Base-by-base conservation (phyloP, 345 rosid species). In the Pistacia atlantica region DNA sequence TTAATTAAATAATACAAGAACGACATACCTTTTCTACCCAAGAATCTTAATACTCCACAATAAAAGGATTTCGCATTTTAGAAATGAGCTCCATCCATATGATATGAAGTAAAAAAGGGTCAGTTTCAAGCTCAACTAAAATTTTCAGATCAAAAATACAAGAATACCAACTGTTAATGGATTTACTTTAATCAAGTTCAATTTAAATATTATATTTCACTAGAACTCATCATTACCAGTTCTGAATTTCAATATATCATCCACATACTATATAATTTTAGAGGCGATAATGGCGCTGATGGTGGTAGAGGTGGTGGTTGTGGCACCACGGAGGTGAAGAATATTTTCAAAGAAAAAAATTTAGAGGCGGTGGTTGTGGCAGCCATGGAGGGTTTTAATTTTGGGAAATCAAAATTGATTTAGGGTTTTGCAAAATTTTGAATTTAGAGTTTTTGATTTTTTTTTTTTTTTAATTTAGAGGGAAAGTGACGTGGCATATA, bases 21-120 rank as follows among this genome's bases (percentile, higher is more conserved):
- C 54, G 71, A 51, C 77, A 5, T 92, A 94, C 99, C 99, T 90
- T 97, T 82, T 97, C 99, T 5, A 97, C 97, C 99, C 99, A 97
- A 59, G 99, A 97, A 80, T 97, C 98, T 83, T 92, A 94, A 84
- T 97, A 97, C 80, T 97, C 97, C 74, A 97, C 98, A 74, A 97
- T 92, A 81, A 94, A 97, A 13, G 97, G 98, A 75, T 94, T 97
- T 70, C 84, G 80, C 31, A 97, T 89, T 83, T 85, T 91, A 33
- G 97, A 90, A 84, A 97, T 94, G 74, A 97, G 97, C 80, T 94
- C 98, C 97, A 91, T 97, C 99, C 94, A 22, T 22, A 22, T 22
- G 25, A 86, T 90, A 85, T 71, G 66, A 82, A 80, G 55, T 60
- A 68, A 64, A 33, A 46, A 60, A 57, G 54, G 4, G 25, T 75